A percentile compares a stretch with the other conserved stretches of the same genome.
Evolutionary conservation across 192 early-diverging fungal genomes (phyloP).

Genomic region (Backusella sp.): DNA sequence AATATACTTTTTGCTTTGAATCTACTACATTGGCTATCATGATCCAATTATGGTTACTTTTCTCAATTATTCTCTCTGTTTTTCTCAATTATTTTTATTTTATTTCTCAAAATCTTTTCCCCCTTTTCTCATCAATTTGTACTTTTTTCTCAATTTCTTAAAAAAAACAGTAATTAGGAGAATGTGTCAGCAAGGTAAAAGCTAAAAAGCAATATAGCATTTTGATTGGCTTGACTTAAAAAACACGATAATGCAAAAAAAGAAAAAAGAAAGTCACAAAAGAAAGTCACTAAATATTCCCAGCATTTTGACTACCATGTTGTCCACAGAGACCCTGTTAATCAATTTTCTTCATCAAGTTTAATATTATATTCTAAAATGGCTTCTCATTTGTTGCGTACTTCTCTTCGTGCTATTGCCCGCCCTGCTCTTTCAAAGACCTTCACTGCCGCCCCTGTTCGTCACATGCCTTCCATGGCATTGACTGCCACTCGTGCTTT

Average conservation of each 20-base stretch:
- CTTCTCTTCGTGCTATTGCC: conserved; percentile 18
- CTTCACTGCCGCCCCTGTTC: not conserved
- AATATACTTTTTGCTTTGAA: no score
- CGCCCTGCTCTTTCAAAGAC: conserved; percentile 12
- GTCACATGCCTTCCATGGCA: conserved; percentile 3
- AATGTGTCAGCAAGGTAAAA: no score
- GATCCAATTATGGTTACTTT: no score
- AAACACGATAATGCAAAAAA: not conserved
- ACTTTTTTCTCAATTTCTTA: no score
- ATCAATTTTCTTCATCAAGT: not conserved
- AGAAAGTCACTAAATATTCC: not conserved
- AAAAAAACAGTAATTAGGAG: no score
- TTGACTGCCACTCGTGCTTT: conserved; percentile 20
- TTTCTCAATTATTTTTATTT: no score
- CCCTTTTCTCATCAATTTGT: no score
- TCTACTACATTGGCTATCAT: no score
- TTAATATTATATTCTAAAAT: conserved; percentile 1
- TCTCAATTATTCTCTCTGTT: no score
- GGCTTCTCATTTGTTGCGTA: conserved; percentile 21
- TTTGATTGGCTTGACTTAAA: no score
- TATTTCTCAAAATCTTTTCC: no score
- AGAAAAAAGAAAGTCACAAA: not conserved
- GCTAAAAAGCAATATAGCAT: no score
- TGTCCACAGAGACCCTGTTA: not conserved
- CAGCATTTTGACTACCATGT: not conserved